phyloP scores from a whole-genome alignment of 495 filamentous ascomycete species.

The Bacidia rubella region DNA sequence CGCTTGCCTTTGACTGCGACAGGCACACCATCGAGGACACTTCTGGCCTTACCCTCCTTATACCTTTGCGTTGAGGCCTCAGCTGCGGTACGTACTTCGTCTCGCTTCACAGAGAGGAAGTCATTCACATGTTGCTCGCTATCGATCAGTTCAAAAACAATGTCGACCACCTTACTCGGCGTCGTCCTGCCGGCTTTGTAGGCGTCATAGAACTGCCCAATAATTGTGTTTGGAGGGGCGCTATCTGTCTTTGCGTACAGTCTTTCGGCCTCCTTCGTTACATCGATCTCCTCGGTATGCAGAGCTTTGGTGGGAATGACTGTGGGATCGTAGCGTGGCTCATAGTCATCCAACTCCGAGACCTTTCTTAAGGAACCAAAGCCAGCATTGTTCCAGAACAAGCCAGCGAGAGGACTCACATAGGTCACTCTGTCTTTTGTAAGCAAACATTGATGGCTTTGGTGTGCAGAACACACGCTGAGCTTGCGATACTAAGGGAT shows the following conservation, averaged over 20 bases:
- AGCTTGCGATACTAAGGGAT: constrained; percentile 35
- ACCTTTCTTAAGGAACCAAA: constrained; percentile 49
- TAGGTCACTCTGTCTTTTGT: constrained; percentile 35
- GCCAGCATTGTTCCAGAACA: constrained; percentile 65
- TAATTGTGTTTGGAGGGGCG: constrained; percentile 34
- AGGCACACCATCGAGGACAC: constrained; percentile 71
- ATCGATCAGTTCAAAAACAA: constrained; percentile 55
- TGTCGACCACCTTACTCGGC: constrained; percentile 54
- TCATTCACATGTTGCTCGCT: constrained; percentile 56
- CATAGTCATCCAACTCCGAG: constrained; percentile 41
- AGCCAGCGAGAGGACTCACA: constrained; percentile 38
- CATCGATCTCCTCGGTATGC: constrained; percentile 21
- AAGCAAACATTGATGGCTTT: background rate
- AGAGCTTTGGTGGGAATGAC: constrained; percentile 51
- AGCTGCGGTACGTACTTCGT: constrained; percentile 52
- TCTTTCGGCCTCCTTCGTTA: constrained; percentile 17
- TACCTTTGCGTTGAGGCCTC: constrained; percentile 58
- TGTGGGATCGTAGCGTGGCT: constrained; percentile 66
- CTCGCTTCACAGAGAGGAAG: constrained; percentile 47
- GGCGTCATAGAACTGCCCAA: constrained; percentile 60
- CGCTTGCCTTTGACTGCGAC: constrained; percentile 51
- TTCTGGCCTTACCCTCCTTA: constrained; percentile 44
- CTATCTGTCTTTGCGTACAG: background rate
- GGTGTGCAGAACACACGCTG: constrained; percentile 27
- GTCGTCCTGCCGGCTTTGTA: constrained; percentile 57